Base-by-base conservation (phyloP, 805 yeast genomes). In the Candida andamanensis region DNA sequence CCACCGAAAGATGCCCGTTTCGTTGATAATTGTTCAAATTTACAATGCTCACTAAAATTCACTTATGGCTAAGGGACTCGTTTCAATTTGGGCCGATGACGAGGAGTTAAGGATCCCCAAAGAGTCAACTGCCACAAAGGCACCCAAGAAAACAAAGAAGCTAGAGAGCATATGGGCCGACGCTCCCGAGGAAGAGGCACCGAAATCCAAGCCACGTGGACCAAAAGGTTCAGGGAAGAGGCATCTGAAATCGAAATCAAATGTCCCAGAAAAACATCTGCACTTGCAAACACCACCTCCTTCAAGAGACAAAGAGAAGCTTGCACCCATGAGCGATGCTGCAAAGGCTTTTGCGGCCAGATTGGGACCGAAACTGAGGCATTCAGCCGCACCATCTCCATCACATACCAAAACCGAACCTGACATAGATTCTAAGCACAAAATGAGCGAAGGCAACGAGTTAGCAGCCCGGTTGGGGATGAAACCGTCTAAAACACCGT, bases 51-150 rank as follows among this genome's bases (percentile, higher is more conserved):
- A n/a, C n/a, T n/a, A n/a, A 8, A 19, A 19, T 19, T 19, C 22
- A 8, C 22, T 8, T 8, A 29, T 29, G 32, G 22, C 32, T 5
- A 25, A 25, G 13, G 36, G 36, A 6, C 39, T 51, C 10, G 50
- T 42, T 5, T 51, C 56, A 3, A 54, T 48, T 42, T 63, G 69
- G 69, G 69, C 69, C 10, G 37, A 41, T n/a, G 60, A 53, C 24
- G 55, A 44, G 11, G 36, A 44, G 3, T 30, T 33, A 16, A 26
- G 12, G 4, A 9, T 5, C 22, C 16, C 21, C 11, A 12, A 22
- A 11, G 5, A 11, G 11, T 19, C 10, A 15, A 5, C 8, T 19
- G 22, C 11, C 10, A 11, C 8, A 8, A 32, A n/a, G 15, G 28
- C 28, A n/a, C 16, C 9, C 16, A 15, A 28, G 22, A 26, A 33